These are phyloP conservation scores for Fusarium nanum DNA, from an alignment of 2,329 filamentous ascomycete species.

Conservation along the genomic window DNA sequence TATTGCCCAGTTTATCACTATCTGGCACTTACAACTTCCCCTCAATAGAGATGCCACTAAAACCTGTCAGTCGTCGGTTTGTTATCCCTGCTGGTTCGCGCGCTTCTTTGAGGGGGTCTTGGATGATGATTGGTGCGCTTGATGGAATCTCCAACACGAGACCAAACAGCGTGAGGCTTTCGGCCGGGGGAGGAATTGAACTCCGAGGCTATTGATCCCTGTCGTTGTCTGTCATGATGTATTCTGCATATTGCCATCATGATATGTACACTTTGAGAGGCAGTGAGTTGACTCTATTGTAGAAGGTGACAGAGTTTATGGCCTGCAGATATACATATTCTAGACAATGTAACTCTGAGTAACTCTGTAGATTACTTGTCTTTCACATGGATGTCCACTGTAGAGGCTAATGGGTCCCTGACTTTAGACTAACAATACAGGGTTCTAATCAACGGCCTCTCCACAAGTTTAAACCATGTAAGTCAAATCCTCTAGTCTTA, in stretches of 20 bases:
- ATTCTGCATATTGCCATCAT: background rate
- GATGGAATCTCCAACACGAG: constrained; percentile 25
- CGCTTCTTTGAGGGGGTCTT: background rate
- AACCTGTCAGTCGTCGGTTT: constrained; percentile 5
- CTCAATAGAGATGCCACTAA: constrained; percentile 1
- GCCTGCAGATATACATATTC: background rate
- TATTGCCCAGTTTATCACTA: background rate
- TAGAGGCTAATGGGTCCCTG: background rate
- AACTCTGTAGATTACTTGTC: background rate
- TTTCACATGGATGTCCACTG: background rate
- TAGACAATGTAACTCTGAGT: background rate
- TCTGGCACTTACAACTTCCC: constrained; percentile 6
- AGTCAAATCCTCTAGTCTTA: background rate
- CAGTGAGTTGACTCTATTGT: rapidly evolving
- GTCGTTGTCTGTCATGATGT: background rate
- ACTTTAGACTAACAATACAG: background rate
- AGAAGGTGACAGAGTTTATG: background rate
- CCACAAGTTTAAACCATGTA: constrained; percentile 9
- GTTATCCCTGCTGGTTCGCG: constrained; percentile 11
- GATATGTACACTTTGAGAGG: background rate
- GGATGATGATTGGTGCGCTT: constrained; percentile 9
- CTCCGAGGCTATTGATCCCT: constrained; percentile 8
- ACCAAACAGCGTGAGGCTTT: constrained; percentile 19
- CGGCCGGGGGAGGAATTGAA: constrained; percentile 8
- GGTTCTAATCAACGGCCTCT: background rate